Conservation (phyloP, 805 yeast species). For the Sugiyamaella lignohabitans region DNA sequence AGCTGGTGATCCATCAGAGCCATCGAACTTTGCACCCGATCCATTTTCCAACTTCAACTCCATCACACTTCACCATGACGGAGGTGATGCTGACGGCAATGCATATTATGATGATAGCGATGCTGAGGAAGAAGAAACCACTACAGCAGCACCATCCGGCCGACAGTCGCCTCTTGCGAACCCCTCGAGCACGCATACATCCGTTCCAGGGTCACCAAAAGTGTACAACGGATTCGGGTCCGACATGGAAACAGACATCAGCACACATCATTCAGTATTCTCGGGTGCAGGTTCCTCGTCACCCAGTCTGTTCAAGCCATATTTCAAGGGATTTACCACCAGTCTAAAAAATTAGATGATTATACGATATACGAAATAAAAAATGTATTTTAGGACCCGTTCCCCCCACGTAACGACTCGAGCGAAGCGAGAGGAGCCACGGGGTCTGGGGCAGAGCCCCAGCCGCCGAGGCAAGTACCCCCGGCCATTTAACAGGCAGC, state of each 20-base stretch:
- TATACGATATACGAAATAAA: not conserved
- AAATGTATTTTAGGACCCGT: not conserved
- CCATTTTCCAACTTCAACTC: conserved; percentile 85
- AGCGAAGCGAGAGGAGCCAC: not conserved
- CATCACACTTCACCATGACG: conserved; percentile 75
- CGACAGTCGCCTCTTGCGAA: not conserved
- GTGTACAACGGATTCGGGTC: not conserved
- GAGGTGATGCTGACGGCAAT: conserved; percentile 40
- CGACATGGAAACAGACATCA: not conserved
- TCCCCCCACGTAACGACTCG: no score
- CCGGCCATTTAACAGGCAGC: not conserved
- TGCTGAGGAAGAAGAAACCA: conserved; percentile 2
- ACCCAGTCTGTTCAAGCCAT: not conserved
- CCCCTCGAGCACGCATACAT: not conserved
- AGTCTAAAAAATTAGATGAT: conserved; percentile 5
- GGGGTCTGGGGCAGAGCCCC: not conserved
- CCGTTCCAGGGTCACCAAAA: not conserved
- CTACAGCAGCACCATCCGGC: not conserved
- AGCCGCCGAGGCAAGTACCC: not conserved
- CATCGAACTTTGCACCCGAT: conserved; percentile 25
- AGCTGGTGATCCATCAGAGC: conserved; percentile 25
- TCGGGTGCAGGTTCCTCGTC: not conserved
- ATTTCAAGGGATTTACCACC: conserved; percentile 4
- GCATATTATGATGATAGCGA: conserved; percentile 25
- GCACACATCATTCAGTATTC: not conserved